Conservation (phyloP, 2,329 filamentous ascomycete genomes). For the Fusarium hainanense region DNA sequence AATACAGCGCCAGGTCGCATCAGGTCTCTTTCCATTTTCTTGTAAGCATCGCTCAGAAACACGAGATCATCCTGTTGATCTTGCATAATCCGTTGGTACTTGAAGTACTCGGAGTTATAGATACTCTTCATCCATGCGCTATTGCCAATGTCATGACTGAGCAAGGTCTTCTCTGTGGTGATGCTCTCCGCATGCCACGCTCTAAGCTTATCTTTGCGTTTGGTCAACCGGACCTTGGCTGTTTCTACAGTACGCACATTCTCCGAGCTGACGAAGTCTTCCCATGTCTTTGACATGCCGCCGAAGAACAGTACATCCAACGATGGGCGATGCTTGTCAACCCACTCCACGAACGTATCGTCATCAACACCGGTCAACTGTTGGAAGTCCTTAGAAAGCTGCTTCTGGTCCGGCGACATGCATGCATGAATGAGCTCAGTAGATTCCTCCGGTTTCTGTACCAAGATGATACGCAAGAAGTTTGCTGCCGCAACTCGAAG, state of each 20-base stretch:
- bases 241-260: constrained; percentile 84
- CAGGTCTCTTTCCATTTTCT: constrained; percentile 82
- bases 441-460: constrained; percentile 91
- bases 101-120: constrained; percentile 89
- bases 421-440: constrained; percentile 77
- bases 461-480: constrained; percentile 90
- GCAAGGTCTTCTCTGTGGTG: constrained; percentile 75
- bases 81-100: constrained; percentile 87
- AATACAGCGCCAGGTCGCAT: constrained; percentile 85
- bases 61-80: constrained; percentile 91
- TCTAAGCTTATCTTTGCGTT: constrained; percentile 83
- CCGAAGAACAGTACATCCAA: constrained; percentile 87
- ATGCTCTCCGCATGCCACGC: constrained; percentile 80
- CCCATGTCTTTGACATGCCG: constrained; percentile 84
- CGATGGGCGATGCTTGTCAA: constrained; percentile 81
- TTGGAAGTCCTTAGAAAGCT: constrained; percentile 80
- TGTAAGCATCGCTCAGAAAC: constrained; percentile 80
- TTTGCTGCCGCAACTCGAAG: constrained; percentile 83
- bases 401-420: constrained; percentile 75
- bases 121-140: constrained; percentile 96
- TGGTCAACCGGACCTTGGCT: constrained; percentile 74
- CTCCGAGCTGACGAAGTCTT: constrained; percentile 84
- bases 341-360: constrained; percentile 86
- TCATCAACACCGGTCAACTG: constrained; percentile 90
- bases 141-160: constrained; percentile 87